Evolutionary conservation across 139 green algal genomes (phyloP).

Genomic region (Penium margaritaceum): DNA sequence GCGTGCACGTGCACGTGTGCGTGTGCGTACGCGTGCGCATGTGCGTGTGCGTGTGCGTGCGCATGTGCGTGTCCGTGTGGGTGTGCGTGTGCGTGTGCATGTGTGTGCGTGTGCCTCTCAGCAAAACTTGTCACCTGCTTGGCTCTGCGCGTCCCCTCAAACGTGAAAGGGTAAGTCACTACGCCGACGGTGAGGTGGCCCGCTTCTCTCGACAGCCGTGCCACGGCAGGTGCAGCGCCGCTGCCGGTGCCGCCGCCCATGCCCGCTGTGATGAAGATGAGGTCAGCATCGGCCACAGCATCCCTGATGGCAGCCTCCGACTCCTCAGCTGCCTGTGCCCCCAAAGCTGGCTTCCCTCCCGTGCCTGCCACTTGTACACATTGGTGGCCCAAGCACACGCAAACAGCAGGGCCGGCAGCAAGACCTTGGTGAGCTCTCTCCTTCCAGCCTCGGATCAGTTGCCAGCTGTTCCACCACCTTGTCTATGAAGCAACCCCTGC

Average conservation of each 20-base stretch:
- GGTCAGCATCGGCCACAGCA: constrained; percentile 71
- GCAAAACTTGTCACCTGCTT: too few relatives aligned
- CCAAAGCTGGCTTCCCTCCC: constrained; percentile 77
- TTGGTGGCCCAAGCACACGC: too few relatives aligned
- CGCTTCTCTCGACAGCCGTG: constrained; percentile 68
- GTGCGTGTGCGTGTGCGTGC: background rate
- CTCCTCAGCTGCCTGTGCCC: constrained; percentile 58
- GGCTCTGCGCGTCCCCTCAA: constrained; percentile 78
- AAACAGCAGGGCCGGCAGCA: too few relatives aligned
- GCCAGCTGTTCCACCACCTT: too few relatives aligned
- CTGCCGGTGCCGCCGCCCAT: constrained; percentile 94
- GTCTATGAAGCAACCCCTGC: too few relatives aligned
- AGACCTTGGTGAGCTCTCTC: too few relatives aligned
- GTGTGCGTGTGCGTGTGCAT: background rate
- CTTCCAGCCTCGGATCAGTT: too few relatives aligned
- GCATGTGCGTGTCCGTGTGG: too few relatives aligned
- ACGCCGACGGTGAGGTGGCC: constrained; percentile 93
- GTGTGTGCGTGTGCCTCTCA: background rate
- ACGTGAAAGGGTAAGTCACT: constrained; percentile 91
- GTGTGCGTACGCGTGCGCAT: background rate
- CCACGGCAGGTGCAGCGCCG: constrained; percentile 85
- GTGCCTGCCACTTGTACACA: too few relatives aligned
- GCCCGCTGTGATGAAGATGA: constrained; percentile 92
- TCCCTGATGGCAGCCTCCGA: constrained; percentile 53
- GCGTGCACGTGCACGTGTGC: too few relatives aligned